A percentile compares a stretch with the other conserved stretches of the same genome.
Conservation (phyloP, 129 eudicot genomes). For the Escallonia herrerae region DNA sequence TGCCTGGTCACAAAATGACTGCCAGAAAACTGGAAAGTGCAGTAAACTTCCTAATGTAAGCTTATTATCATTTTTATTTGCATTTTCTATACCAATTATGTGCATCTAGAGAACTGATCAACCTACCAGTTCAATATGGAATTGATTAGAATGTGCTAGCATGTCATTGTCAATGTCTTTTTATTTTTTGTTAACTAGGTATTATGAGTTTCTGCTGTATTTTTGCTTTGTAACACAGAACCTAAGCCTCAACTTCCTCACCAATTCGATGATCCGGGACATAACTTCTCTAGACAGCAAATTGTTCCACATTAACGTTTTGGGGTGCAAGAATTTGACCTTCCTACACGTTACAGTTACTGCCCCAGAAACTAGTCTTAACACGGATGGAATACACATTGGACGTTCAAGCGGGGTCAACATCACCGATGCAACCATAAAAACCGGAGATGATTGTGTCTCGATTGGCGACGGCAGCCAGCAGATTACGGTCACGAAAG, state of each 20-base stretch:
- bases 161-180: too few relatives aligned
- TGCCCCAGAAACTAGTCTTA: conserved; percentile 23
- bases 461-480: conserved; percentile 36
- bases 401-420: conserved; percentile 17
- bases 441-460: conserved; percentile 36
- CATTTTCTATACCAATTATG: too few relatives aligned
- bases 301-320: conserved; percentile 18
- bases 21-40: conserved; percentile 19
- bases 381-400: conserved; percentile 43
- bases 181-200: too few relatives aligned
- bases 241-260: conserved; percentile 29
- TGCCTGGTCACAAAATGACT: conserved; percentile 35
- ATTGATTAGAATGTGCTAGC: too few relatives aligned
- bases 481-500: conserved; percentile 8
- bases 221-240: not conserved
- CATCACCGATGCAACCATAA: conserved; percentile 7
- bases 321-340: conserved; percentile 21
- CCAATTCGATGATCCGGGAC: conserved; percentile 12
- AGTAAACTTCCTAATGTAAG: conserved; percentile 30
- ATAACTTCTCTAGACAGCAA: conserved; percentile 26
- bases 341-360: conserved; percentile 7
- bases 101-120: too few relatives aligned
- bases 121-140: too few relatives aligned
- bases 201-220: too few relatives aligned
- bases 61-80: not conserved